Evolutionary conservation across 1,284 basidiomycete species (phyloP).

Genomic region (Meripilus lineatus): DNA sequence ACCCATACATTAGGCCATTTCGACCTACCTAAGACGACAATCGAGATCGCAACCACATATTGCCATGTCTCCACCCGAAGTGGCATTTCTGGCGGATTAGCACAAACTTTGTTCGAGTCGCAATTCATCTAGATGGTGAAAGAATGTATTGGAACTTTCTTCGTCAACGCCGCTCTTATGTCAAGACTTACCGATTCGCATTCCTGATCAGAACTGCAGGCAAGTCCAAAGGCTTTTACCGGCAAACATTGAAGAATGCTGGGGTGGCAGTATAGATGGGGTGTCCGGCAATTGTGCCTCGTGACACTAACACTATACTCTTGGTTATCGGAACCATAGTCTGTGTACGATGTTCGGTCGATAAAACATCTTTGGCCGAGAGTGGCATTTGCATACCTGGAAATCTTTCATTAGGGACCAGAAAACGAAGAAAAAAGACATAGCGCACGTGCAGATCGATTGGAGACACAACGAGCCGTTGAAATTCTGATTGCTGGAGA

Average conservation of each 20-base stretch:
- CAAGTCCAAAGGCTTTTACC: conserved; percentile 37
- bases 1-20: background rate
- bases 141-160: background rate
- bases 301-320: conserved; percentile 49
- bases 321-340: conserved; percentile 37
- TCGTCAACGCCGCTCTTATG: no score
- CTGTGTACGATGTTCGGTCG: conserved; percentile 60
- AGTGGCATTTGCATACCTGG: conserved; percentile 54
- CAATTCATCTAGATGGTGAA: conserved; percentile 22
- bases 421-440: conserved; percentile 5
- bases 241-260: conserved; percentile 41
- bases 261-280: conserved; percentile 52
- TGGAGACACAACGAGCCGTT: conserved; percentile 61
- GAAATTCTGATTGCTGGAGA: conserved; percentile 40
- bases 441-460: conserved; percentile 45
- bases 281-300: conserved; percentile 56
- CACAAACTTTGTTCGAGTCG: conserved; percentile 23
- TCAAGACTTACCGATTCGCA: conserved; percentile 37
- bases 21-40: conserved; percentile 36
- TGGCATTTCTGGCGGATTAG: conserved; percentile 30
- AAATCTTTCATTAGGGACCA: background rate
- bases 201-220: conserved; percentile 56
- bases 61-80: conserved; percentile 39
- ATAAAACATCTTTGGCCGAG: conserved; percentile 50
- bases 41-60: conserved; percentile 33